Base-by-base conservation (phyloP, 352 stramenopile species). In the Phytophthora colocasiae region DNA sequence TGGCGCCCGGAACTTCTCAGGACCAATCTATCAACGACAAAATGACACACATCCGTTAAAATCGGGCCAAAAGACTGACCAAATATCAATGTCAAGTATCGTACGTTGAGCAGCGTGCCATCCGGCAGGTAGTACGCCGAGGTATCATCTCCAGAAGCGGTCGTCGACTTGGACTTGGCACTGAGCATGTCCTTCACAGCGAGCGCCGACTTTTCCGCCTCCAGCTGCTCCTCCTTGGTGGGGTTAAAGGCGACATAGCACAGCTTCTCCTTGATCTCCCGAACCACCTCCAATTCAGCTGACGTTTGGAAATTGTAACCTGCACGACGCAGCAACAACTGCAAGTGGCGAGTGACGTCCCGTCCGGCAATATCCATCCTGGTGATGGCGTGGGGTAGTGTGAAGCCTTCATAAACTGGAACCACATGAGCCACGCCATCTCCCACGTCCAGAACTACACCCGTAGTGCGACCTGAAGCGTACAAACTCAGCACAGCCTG, bases 301-400 rank as follows among this genome's bases (percentile, higher is more conserved):
- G 89, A 96, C 22, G 90, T 97, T 63, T 91, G 86, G 65, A 98
- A 96, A 49, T 87, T 87, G 73, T 97, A 95, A 0, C 92, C 92
- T 4, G 78, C 75, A 10, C 83, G 81, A 32, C 85, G 83, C 56
- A 93, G 75, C 44, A 94, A 69, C 53, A 92, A 63, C 75, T 95
- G 85, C 55, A 96, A 55, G 49, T 95, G 83, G 39, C 63, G 68
- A 22, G 89, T 95, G n/a, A 97, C 81, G 66, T 97, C 89, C n/a
- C 86, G 80, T 6, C 89, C 89, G 10, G 87, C 89, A 49, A 95
- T 78, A 55, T 95, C 85, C 81, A 95, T 83, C 43, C 78, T 71
- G 17, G 80, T 93, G 71, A 93, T 92, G 38, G 87, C 87, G 57
- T 96, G 87, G 19, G 84, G 84, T 26, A 97, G 58, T 51, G 86